These are phyloP conservation scores for Ammopiptanthus mongolicus DNA, from an alignment of 306 rosid species.

Conservation along the genomic window DNA sequence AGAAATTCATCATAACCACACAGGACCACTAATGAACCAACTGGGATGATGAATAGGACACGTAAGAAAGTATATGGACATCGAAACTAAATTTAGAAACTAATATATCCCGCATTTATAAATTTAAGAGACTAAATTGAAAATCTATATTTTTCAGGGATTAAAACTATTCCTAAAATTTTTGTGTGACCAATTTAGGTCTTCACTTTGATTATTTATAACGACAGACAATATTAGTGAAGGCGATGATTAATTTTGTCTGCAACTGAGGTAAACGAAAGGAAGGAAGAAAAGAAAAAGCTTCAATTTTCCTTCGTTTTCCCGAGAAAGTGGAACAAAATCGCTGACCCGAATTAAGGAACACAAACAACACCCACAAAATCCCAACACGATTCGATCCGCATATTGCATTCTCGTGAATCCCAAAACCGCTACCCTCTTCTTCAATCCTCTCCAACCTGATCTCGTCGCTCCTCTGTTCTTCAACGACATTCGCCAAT, in stretches of 20 bases:
- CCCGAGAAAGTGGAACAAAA: constrained; percentile 34
- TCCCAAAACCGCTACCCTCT: not conserved
- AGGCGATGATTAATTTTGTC: not conserved
- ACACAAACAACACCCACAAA: not conserved
- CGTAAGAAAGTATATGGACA: too few relatives aligned
- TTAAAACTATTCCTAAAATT: too few relatives aligned
- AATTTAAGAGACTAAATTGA: too few relatives aligned
- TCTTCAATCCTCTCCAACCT: not conserved
- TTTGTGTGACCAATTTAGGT: too few relatives aligned
- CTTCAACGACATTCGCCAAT: not conserved
- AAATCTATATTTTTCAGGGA: too few relatives aligned
- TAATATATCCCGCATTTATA: too few relatives aligned
- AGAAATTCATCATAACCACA: too few relatives aligned
- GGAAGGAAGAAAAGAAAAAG: not conserved
- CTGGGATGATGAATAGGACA: too few relatives aligned
- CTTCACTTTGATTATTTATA: too few relatives aligned
- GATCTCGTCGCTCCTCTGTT: not conserved
- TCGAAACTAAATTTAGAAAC: too few relatives aligned
- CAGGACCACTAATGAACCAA: too few relatives aligned
- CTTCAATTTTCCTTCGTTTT: constrained; percentile 16
- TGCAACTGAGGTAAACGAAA: not conserved
- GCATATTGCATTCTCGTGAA: not conserved
- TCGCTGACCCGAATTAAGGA: constrained; percentile 16
- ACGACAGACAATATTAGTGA: not conserved
- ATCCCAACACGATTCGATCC: not conserved